Conservation (phyloP, 2,329 filamentous ascomycete species). For the Pseudophaeomoniella oleicola region DNA sequence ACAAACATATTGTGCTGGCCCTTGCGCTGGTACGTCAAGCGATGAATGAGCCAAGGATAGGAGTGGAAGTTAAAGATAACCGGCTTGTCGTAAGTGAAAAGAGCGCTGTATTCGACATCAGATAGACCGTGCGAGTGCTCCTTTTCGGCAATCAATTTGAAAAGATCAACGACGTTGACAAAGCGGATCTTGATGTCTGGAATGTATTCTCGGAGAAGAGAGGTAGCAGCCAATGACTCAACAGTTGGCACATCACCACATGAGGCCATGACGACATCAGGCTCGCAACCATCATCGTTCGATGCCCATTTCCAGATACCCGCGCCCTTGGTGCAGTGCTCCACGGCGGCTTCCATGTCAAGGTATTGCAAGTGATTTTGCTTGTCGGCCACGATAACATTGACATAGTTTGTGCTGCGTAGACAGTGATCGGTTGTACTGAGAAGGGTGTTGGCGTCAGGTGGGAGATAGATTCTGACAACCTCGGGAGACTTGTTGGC, state of each 20-base stretch:
- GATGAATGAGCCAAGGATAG: constrained; percentile 67
- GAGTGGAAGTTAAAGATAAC: constrained; percentile 77
- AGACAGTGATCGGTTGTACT: constrained; percentile 66
- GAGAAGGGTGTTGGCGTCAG: constrained; percentile 64
- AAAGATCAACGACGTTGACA: constrained; percentile 68
- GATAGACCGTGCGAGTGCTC: constrained; percentile 62
- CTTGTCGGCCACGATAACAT: constrained; percentile 68
- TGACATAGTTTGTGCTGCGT: constrained; percentile 61
- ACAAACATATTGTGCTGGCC: constrained; percentile 56
- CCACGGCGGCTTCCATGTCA: constrained; percentile 55
- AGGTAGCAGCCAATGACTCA: constrained; percentile 60
- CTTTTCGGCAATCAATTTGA: constrained; percentile 57
- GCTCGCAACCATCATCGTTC: constrained; percentile 53
- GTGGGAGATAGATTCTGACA: constrained; percentile 66
- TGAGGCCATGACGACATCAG: constrained; percentile 61
- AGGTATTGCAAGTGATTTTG: constrained; percentile 65
- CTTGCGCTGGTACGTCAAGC: constrained; percentile 60
- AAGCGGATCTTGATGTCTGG: constrained; percentile 62
- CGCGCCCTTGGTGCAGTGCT: constrained; percentile 64
- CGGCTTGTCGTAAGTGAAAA: constrained; percentile 60
- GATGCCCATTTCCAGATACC: constrained; percentile 67
- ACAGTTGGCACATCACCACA: constrained; percentile 63
- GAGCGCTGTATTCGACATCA: constrained; percentile 48
- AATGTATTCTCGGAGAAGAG: constrained; percentile 55
- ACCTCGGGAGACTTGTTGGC: constrained; percentile 69